phyloP scores from a whole-genome alignment of 352 stramenopile species.

The Phytopythium litorale region DNA sequence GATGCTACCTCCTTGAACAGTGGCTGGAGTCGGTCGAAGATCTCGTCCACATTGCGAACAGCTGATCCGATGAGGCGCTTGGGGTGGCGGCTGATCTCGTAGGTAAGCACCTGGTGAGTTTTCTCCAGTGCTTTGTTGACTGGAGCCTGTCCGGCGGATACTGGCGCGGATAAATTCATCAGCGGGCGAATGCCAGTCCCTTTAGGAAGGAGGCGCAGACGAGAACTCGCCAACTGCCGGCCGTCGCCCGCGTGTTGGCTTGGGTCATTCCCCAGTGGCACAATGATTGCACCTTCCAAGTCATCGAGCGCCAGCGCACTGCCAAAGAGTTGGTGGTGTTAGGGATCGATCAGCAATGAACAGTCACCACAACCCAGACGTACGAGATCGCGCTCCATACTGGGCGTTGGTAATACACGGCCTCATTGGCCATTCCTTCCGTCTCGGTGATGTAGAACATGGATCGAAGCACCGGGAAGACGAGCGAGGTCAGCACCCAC shows the following conservation, averaged over 20 bases:
- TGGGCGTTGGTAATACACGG: slow-evolving; percentile 59
- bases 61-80: slow-evolving; percentile 49
- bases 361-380: slow-evolving; percentile 7
- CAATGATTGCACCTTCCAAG: slow-evolving; percentile 39
- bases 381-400: slow-evolving; percentile 69
- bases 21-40: slow-evolving; percentile 44
- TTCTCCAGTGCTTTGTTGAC: slow-evolving; percentile 61
- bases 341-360: background rate
- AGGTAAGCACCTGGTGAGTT: slow-evolving; percentile 53
- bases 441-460: slow-evolving; percentile 76
- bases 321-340: background rate
- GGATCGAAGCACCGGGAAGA: slow-evolving; percentile 56
- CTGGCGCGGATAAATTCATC: slow-evolving; percentile 62
- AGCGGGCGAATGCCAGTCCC: slow-evolving; percentile 59
- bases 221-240: slow-evolving; percentile 39
- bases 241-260: slow-evolving; percentile 6
- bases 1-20: slow-evolving; percentile 33
- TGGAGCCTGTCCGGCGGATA: slow-evolving; percentile 24
- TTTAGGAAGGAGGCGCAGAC: slow-evolving; percentile 67
- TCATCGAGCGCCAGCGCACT: slow-evolving; percentile 38
- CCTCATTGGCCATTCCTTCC: slow-evolving; percentile 64
- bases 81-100: slow-evolving; percentile 55
- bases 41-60: slow-evolving; percentile 67
- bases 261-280: slow-evolving; percentile 10
- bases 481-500: slow-evolving; percentile 37